Base-by-base conservation (phyloP, 257 asterid species). In the Perilla frutescens region DNA sequence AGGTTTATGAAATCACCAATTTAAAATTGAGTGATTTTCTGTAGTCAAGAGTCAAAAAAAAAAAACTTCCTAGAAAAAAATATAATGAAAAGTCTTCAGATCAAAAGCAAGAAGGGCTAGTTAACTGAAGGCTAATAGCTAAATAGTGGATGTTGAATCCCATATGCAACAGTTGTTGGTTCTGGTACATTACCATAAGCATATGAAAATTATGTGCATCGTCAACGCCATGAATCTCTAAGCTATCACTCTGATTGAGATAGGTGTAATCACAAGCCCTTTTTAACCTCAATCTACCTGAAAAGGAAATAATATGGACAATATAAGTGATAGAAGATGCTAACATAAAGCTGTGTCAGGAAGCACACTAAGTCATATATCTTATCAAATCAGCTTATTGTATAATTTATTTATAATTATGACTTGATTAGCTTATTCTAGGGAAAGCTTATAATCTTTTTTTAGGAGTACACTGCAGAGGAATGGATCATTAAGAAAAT, bases 231-330 rank as follows among this genome's bases (percentile, higher is more conserved):
- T 81, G 73, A 72, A 88, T 88, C 75, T 73, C 84, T 77, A 91
- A 76, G 87, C 94, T 88, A 62, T 77, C 80, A 83, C 96, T 84
- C 81, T 87, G 98, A 70, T 82, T 91, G 71, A 93, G 96, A 81
- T 89, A 93, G 43, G 79, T 87, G 89, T 86, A 93, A 43, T 83
- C 92, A 43, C 83, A 75, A 74, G 97, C 96, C 70, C 66, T 81
- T 87, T 84, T 83, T 68, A 93, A 79, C 81, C 83, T 89, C 79
- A 91, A 77, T 66, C 85, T 84, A 64, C 74, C 98, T 93, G 94
- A 68, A 80, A 75, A 54, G 31, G 20, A 75, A 74, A 79, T 64
- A 71, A 65, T 26, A 20, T 62, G 26, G 40, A 7, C 15, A 44
- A 12, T 45, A 15, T 45, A 11, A 29, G 8, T 63, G 5, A 45